Evolutionary conservation across 805 yeast species (phyloP).

Genomic region (Candida quercuum): DNA sequence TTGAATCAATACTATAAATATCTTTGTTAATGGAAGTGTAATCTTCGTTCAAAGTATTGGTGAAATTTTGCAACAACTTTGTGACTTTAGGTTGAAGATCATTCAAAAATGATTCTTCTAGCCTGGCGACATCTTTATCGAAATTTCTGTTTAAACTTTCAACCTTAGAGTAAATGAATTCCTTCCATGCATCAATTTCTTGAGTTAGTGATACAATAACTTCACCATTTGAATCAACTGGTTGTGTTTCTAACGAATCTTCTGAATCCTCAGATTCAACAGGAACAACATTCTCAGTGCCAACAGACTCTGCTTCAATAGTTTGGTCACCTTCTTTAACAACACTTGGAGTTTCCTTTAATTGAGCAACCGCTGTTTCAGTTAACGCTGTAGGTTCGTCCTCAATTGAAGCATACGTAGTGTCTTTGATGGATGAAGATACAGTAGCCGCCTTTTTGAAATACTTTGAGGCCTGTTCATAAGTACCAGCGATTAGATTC

Average conservation of each 20-base stretch:
- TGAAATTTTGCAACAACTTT: conserved; percentile 29
- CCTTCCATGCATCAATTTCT: conserved; percentile 32
- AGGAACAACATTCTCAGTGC: conserved; percentile 3
- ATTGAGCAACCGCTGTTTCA: not conserved
- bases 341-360: conserved; percentile 5
- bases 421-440: not conserved
- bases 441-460: conserved; percentile 6
- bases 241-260: conserved; percentile 11
- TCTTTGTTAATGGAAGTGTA: conserved; percentile 26
- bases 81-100: conserved; percentile 27
- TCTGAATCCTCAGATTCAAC: conserved; percentile 1
- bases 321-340: conserved; percentile 9
- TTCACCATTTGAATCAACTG: conserved; percentile 8
- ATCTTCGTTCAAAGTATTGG: conserved; percentile 20
- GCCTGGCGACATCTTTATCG: conserved; percentile 27
- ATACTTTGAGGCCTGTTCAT: conserved; percentile 12
- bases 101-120: conserved; percentile 24
- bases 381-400: not conserved
- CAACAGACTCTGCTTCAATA: conserved; percentile 5
- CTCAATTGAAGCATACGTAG: conserved; percentile 1
- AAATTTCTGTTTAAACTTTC: conserved; percentile 34
- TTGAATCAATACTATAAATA: conserved; percentile 34
- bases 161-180: conserved; percentile 32
- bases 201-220: conserved; percentile 22
- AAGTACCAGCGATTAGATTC: conserved; percentile 10